Evolutionary conservation across 192 early-diverging fungal genomes (phyloP).

Genomic region (Geranomyces michiganensis): DNA sequence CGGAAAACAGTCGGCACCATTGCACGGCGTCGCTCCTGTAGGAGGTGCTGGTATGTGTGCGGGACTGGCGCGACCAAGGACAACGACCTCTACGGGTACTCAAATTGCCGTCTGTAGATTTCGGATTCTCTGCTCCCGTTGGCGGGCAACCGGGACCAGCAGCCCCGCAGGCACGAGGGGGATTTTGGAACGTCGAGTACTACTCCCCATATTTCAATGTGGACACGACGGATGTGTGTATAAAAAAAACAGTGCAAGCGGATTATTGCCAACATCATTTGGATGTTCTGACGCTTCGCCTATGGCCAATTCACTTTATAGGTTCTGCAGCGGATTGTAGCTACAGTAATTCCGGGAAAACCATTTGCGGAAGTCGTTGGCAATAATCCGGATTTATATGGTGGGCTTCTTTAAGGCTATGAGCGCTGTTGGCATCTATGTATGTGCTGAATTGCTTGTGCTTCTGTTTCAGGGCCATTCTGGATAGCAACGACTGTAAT

Average conservation of each 20-base stretch:
- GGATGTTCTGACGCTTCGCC: no score
- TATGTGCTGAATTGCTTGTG: background rate
- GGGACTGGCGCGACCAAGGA: background rate
- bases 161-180: conserved; percentile 31
- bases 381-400: conserved; percentile 92
- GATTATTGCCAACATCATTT: no score
- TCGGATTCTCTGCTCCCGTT: conserved; percentile 15
- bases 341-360: conserved; percentile 33
- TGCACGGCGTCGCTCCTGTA: conserved; percentile 10
- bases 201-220: conserved; percentile 93
- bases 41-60: background rate
- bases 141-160: conserved; percentile 19
- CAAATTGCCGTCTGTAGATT: conserved; percentile 1
- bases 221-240: conserved; percentile 80
- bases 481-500: conserved; percentile 98
- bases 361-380: conserved; percentile 76
- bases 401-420: conserved; percentile 48
- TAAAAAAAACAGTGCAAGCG: background rate
- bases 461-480: conserved; percentile 74
- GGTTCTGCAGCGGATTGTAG: conserved; percentile 44
- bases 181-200: conserved; percentile 88
- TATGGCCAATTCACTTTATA: conserved; percentile 8
- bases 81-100: background rate
- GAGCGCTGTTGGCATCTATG: background rate
- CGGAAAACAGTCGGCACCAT: conserved; percentile 6